Conservation (phyloP, 805 yeast species). For the Barnettozyma californica region DNA sequence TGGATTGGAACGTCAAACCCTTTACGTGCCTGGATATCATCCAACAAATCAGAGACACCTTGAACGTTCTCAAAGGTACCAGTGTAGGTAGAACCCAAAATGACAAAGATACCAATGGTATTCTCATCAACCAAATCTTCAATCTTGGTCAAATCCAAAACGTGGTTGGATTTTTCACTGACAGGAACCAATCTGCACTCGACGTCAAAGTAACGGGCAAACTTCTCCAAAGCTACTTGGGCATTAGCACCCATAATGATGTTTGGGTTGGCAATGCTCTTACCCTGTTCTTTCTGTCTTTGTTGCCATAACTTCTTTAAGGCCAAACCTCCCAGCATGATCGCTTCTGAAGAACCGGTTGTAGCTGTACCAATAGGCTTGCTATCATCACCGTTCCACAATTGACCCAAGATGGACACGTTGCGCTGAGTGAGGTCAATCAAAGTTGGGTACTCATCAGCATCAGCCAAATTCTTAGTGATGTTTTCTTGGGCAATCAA, state of each 20-base stretch:
- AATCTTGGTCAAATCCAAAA: conserved; percentile 57
- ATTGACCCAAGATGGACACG: conserved; percentile 66
- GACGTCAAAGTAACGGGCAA: conserved; percentile 90
- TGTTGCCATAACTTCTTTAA: conserved; percentile 88
- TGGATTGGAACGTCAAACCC: conserved; percentile 76
- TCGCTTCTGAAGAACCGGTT: conserved; percentile 91
- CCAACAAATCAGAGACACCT: conserved; percentile 56
- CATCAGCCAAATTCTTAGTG: conserved; percentile 86
- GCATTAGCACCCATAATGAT: conserved; percentile 90
- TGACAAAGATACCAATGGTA: conserved; percentile 86
- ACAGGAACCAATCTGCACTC: conserved; percentile 76
- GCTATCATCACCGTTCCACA: conserved; percentile 69
- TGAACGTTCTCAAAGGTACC: conserved; percentile 85
- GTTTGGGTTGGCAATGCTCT: conserved; percentile 63
- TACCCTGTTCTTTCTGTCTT: conserved; percentile 52
- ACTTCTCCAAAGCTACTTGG: conserved; percentile 91
- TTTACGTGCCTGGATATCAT: conserved; percentile 58
- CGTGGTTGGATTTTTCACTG: conserved; percentile 50
- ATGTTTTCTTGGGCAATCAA: conserved; percentile 62
- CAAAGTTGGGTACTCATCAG: conserved; percentile 88
- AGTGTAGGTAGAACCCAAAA: conserved; percentile 87
- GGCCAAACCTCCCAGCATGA: conserved; percentile 90
- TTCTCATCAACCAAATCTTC: conserved; percentile 75
- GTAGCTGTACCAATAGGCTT: conserved; percentile 81
- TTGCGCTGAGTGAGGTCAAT: conserved; percentile 78